These are phyloP conservation scores for Lactarius pseudohatsudake DNA, from an alignment of 768 basidiomycete species.

Conservation along the genomic window DNA sequence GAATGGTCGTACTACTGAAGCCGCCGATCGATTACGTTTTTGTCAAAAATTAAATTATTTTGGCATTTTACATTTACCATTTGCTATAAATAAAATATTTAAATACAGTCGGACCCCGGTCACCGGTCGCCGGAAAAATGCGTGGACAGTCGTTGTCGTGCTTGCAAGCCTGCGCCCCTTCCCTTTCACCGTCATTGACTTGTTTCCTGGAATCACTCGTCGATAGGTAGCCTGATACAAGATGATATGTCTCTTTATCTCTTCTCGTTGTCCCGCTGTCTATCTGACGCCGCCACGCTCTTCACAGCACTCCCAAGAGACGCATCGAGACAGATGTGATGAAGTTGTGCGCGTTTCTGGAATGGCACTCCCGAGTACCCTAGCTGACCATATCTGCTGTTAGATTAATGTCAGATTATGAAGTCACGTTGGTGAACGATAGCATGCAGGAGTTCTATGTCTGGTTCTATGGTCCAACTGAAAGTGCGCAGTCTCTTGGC, in stretches of 20 bases:
- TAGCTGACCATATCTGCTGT: slow-evolving; percentile 9
- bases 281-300: slow-evolving; percentile 35
- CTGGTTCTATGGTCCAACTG: slow-evolving; percentile 87
- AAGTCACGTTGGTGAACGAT: slow-evolving; percentile 96
- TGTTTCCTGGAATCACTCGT: slow-evolving; percentile 10
- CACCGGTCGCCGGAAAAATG: not conserved
- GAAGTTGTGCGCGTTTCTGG: slow-evolving; percentile 75
- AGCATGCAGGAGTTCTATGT: slow-evolving; percentile 99
- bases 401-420: slow-evolving; percentile 98
- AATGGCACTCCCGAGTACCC: not conserved
- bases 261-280: slow-evolving; percentile 5
- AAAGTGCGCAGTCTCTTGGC: slow-evolving; percentile 64
- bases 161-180: not conserved
- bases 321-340: slow-evolving; percentile 99
- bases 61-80: not conserved
- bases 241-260: slow-evolving; percentile 57
- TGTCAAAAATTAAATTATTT: not conserved
- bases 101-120: not conserved
- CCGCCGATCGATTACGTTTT: not conserved
- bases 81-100: not conserved
- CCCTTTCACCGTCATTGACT: slow-evolving; percentile 11
- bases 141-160: not conserved
- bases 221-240: slow-evolving; percentile 30
- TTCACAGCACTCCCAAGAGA: slow-evolving; percentile 83
- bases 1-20: slow-evolving; percentile 56